Percentiles rank a stretch among this genome's conserved stretches.
Evolutionary conservation across 1,284 basidiomycete genomes (phyloP).

Genomic region (Flammula alnicola): DNA sequence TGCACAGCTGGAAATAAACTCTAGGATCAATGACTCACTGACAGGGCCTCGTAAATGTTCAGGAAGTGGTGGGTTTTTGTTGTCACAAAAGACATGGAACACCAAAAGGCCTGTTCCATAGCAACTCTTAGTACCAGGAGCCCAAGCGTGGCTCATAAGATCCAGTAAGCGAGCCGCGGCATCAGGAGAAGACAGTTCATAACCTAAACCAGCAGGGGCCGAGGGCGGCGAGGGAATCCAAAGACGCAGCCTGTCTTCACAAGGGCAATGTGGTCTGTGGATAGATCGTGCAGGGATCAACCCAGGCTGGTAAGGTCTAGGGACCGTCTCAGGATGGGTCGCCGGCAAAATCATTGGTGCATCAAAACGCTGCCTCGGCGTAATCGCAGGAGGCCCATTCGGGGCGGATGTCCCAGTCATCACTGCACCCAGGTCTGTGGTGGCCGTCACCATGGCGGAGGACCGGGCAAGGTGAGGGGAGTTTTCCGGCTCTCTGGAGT

Average conservation of each 20-base stretch:
- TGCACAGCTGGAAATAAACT: too few relatives aligned
- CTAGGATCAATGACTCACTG: neutral
- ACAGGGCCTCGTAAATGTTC: constrained; percentile 6
- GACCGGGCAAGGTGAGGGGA: constrained; percentile 11
- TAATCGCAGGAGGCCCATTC: neutral
- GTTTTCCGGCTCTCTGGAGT: neutral
- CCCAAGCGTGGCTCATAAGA: neutral
- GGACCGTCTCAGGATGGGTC: too few relatives aligned
- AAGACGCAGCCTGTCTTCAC: constrained; percentile 27
- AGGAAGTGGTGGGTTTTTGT: neutral
- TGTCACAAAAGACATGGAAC: constrained; percentile 14
- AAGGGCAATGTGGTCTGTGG: constrained; percentile 28
- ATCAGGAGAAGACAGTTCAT: neutral
- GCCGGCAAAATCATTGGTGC: too few relatives aligned
- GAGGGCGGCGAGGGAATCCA: neutral
- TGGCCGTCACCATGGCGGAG: neutral
- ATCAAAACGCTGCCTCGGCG: too few relatives aligned
- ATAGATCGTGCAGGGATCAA: neutral
- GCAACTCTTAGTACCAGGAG: constrained; percentile 13
- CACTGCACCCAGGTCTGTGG: neutral
- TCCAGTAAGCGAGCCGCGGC: neutral
- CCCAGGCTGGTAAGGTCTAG: too few relatives aligned
- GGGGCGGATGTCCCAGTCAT: neutral
- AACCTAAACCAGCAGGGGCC: neutral
- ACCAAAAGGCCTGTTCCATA: constrained; percentile 12